Percentiles rank a stretch among this genome's conserved stretches.
Conservation (phyloP, 495 filamentous ascomycete species). For the Penicillium fimorum region DNA sequence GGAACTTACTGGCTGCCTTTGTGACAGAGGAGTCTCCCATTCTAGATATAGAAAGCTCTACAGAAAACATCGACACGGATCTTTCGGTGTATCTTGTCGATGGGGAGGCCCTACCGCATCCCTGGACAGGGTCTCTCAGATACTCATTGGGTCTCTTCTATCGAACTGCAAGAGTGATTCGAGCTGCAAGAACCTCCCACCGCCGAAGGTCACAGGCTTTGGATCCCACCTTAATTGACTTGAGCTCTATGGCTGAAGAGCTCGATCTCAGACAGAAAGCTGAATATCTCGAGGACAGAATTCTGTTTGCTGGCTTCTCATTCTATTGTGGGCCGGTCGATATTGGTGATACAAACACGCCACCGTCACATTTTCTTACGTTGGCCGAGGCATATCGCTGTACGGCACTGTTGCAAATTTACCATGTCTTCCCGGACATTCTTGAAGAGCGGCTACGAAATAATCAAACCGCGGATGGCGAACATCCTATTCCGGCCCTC, state of each 20-base stretch:
- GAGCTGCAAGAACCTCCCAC: conserved; percentile 16
- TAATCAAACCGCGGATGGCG: conserved; percentile 10
- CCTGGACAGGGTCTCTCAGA: conserved; percentile 27
- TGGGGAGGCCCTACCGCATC: conserved; percentile 25
- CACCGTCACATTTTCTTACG: conserved; percentile 28
- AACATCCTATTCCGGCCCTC: conserved; percentile 13
- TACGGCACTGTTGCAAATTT: conserved; percentile 26
- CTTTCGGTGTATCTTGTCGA: conserved; percentile 26
- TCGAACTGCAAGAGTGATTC: conserved; percentile 23
- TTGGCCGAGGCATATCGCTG: conserved; percentile 29
- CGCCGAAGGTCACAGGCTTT: conserved; percentile 14
- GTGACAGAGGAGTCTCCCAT: conserved; percentile 26
- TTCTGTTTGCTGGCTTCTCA: conserved; percentile 23
- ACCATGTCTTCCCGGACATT: conserved; percentile 28
- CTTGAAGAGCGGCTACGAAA: conserved; percentile 18
- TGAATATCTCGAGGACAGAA: conserved; percentile 23
- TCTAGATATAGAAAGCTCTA: conserved; percentile 18
- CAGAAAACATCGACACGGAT: conserved; percentile 18
- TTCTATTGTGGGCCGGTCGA: conserved; percentile 28
- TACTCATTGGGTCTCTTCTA: conserved; percentile 24
- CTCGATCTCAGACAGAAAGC: conserved; percentile 21
- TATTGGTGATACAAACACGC: conserved; percentile 26
- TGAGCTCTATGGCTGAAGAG: conserved; percentile 23
- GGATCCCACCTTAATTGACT: conserved; percentile 19
- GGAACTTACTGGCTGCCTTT: conserved; percentile 28